A percentile compares a stretch with the other conserved stretches of the same genome.
These are phyloP conservation scores for Astrocystis sublimbata DNA, from an alignment of 495 filamentous ascomycete genomes.

Conservation along the genomic window DNA sequence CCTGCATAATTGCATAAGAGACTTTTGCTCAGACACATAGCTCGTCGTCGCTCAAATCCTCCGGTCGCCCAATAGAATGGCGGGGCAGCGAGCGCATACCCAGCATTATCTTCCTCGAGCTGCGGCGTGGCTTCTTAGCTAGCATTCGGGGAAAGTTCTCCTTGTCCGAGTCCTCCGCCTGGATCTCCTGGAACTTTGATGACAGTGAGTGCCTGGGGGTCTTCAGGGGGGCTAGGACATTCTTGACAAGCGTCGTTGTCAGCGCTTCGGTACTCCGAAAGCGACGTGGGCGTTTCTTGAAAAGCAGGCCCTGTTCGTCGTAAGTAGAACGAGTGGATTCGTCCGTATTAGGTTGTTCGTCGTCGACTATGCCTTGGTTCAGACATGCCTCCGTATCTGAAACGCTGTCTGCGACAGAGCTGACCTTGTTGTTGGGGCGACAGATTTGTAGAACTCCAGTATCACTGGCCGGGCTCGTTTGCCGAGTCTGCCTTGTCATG, in stretches of 20 bases:
- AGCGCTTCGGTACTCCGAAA: constrained; percentile 14
- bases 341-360: constrained; percentile 4
- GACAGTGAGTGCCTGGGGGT: background rate
- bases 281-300: constrained; percentile 27
- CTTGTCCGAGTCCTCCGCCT: constrained; percentile 26
- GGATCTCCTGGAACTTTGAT: constrained; percentile 13
- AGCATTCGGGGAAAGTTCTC: constrained; percentile 21
- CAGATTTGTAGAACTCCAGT: constrained; percentile 12
- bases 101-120: constrained; percentile 19
- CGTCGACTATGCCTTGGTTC: constrained; percentile 7
- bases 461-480: constrained; percentile 16
- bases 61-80: background rate
- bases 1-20: too few relatives aligned
- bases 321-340: background rate
- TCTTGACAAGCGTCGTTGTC: background rate
- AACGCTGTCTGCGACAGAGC: constrained; percentile 21
- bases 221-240: constrained; percentile 4
- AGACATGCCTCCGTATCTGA: constrained; percentile 22
- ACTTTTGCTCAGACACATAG: constrained; percentile 40
- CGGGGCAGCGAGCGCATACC: constrained; percentile 16
- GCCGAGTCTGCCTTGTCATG: constrained; percentile 15
- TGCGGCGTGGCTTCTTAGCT: constrained; percentile 28
- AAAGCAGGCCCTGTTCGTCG: constrained; percentile 16
- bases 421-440: constrained; percentile 14
- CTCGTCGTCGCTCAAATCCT: constrained; percentile 41